Evolutionary conservation across 169 alveolate genomes (phyloP).

Genomic region (Plasmodium knowlesi): DNA sequence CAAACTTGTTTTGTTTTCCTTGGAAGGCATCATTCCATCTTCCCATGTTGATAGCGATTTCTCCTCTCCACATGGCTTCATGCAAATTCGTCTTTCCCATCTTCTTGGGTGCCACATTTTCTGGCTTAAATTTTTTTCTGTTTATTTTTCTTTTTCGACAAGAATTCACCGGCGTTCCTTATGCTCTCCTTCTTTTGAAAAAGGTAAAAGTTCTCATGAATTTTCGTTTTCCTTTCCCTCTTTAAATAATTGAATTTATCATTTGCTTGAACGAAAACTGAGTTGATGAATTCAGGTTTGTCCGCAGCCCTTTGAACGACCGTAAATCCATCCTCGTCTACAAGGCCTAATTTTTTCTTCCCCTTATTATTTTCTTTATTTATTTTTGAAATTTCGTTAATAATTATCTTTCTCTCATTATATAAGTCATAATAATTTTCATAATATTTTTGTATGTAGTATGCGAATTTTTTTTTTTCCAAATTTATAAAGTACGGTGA

Average conservation of each 20-base stretch:
- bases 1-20: not conserved
- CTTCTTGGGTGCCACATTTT: not conserved
- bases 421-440: conserved; percentile 36
- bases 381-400: conserved; percentile 49
- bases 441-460: conserved; percentile 40
- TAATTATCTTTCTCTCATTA: conserved; percentile 44
- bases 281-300: conserved; percentile 51
- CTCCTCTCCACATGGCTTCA: not conserved
- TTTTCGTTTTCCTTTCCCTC: conserved; percentile 39
- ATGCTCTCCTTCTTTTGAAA: conserved; percentile 50
- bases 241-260: conserved; percentile 37
- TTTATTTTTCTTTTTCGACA: conserved; percentile 22
- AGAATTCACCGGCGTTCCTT: not conserved
- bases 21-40: not conserved
- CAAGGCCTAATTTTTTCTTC: conserved; percentile 11
- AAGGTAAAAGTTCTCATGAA: conserved; percentile 64
- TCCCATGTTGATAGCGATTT: not conserved
- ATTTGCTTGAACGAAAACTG: conserved; percentile 19
- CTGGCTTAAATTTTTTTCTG: not conserved
- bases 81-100: not conserved
- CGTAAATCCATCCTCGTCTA: conserved; percentile 64
- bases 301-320: conserved; percentile 52
- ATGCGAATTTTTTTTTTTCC: conserved; percentile 27
- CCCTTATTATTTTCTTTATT: conserved; percentile 19
- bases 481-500: conserved; percentile 38